These are phyloP conservation scores for Leptographium radiaticola DNA, from an alignment of 2,329 filamentous ascomycete genomes.

Conservation along the genomic window DNA sequence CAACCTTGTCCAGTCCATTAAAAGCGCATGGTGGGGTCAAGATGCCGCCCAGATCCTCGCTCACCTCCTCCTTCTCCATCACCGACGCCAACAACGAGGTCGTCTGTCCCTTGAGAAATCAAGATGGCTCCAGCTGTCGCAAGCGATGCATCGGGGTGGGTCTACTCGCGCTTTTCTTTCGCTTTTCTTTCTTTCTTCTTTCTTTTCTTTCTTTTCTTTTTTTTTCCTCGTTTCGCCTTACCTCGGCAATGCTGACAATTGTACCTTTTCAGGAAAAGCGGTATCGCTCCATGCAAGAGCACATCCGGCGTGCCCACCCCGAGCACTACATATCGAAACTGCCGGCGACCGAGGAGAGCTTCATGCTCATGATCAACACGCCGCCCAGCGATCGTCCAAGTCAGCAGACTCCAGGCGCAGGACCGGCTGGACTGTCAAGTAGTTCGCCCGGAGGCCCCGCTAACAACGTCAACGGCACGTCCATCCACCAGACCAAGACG, in stretches of 20 bases:
- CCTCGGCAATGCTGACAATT: neutral
- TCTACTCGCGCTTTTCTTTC: constrained; percentile 31
- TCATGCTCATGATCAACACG: constrained; percentile 88
- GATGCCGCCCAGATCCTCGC: constrained; percentile 81
- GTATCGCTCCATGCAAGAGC: constrained; percentile 98
- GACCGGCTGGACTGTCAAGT: constrained; percentile 9
- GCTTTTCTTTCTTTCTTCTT: too few species aligned
- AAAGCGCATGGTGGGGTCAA: constrained; percentile 44
- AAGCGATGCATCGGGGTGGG: constrained; percentile 97
- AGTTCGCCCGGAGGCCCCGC: constrained; percentile 2
- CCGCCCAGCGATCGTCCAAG: constrained; percentile 42
- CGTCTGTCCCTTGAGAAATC: constrained; percentile 87
- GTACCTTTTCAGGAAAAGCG: constrained; percentile 20
- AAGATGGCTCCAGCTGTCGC: constrained; percentile 91
- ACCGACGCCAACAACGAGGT: constrained; percentile 92
- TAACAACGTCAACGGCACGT: neutral
- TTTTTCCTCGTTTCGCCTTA: neutral
- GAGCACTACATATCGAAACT: constrained; percentile 97
- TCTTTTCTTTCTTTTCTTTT: neutral
- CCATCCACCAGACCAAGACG: constrained; percentile 23
- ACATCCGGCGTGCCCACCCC: constrained; percentile 92
- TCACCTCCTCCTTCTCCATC: constrained; percentile 84
- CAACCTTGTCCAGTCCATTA: too few species aligned
- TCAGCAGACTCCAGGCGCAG: constrained; percentile 21
- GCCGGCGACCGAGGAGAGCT: constrained; percentile 95